A percentile compares a stretch with the other conserved stretches of the same genome.
phyloP scores from a whole-genome alignment of 2,329 filamentous ascomycete species.

The Penicillium rolfsii region DNA sequence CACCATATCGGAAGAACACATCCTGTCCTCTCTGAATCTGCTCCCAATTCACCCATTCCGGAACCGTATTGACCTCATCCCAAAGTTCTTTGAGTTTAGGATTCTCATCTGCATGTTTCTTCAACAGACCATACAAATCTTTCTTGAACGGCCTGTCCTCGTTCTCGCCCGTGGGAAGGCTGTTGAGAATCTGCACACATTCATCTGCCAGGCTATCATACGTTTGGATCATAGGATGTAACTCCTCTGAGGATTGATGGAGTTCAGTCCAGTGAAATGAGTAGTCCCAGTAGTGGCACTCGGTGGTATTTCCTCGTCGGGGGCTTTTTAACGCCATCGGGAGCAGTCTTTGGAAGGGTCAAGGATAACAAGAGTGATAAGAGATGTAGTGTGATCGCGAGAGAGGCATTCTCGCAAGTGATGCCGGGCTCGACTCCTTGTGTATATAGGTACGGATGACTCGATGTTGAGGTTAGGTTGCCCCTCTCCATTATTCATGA shows the following conservation, averaged over 20 bases:
- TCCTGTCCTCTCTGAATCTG: constrained; percentile 75
- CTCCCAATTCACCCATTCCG: constrained; percentile 76
- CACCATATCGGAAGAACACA: constrained; percentile 76
- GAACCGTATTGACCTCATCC: constrained; percentile 67
- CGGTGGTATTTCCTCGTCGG: constrained; percentile 21
- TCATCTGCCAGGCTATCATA: constrained; percentile 72
- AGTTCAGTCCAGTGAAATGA: constrained; percentile 69
- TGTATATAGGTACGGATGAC: constrained; percentile 4
- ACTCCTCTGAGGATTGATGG: constrained; percentile 64
- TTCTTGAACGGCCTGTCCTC: constrained; percentile 43
- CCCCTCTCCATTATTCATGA: constrained; percentile 1
- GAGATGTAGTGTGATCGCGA: not conserved
- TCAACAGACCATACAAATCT: constrained; percentile 67
- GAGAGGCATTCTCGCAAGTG: not conserved
- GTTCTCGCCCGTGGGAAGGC: constrained; percentile 51
- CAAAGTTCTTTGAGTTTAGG: constrained; percentile 63
- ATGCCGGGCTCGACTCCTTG: not conserved
- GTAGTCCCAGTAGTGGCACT: constrained; percentile 60
- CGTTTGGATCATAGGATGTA: constrained; percentile 63
- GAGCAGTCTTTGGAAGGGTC: not conserved
- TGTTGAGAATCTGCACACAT: constrained; percentile 65
- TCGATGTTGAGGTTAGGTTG: constrained; percentile 5
- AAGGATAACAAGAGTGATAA: not conserved
- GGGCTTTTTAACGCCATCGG: constrained; percentile 22
- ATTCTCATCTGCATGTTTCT: constrained; percentile 61